phyloP scores from a whole-genome alignment of 1,139 yeast species.

The Meyerozyma guilliermondii region DNA sequence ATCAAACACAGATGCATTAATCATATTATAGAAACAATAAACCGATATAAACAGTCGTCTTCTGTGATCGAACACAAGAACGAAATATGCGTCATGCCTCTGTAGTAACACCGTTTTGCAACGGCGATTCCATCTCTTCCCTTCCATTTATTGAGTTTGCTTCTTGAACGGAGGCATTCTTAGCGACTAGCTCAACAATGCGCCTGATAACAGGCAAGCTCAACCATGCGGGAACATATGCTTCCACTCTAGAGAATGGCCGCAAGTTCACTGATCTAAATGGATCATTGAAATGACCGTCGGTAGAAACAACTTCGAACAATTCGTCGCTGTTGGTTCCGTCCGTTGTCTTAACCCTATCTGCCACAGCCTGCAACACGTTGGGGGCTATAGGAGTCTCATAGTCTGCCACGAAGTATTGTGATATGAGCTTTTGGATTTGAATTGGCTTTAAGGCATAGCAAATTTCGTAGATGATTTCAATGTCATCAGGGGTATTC shows the following conservation, averaged over 20 bases:
- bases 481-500: conserved; percentile 85
- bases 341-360: conserved; percentile 67
- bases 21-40: conserved; percentile 1
- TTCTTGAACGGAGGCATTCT: conserved; percentile 57
- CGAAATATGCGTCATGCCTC: not conserved
- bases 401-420: conserved; percentile 89
- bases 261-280: conserved; percentile 83
- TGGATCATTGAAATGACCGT: conserved; percentile 84
- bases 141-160: conserved; percentile 8
- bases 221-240: conserved; percentile 94
- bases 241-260: conserved; percentile 85
- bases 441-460: conserved; percentile 91
- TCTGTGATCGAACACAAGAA: not conserved
- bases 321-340: conserved; percentile 56
- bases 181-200: conserved; percentile 85
- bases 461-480: conserved; percentile 90
- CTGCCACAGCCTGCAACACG: conserved; percentile 79
- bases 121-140: conserved; percentile 10
- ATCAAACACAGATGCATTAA: not conserved
- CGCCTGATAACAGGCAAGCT: conserved; percentile 85
- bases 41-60: not conserved
- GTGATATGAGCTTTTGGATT: conserved; percentile 85
- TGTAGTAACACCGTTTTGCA: not conserved
- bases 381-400: conserved; percentile 90
- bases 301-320: conserved; percentile 63